These are phyloP conservation scores for Panicum hallii DNA, from an alignment of 202 grass and related monocot species.

Conservation along the genomic window DNA sequence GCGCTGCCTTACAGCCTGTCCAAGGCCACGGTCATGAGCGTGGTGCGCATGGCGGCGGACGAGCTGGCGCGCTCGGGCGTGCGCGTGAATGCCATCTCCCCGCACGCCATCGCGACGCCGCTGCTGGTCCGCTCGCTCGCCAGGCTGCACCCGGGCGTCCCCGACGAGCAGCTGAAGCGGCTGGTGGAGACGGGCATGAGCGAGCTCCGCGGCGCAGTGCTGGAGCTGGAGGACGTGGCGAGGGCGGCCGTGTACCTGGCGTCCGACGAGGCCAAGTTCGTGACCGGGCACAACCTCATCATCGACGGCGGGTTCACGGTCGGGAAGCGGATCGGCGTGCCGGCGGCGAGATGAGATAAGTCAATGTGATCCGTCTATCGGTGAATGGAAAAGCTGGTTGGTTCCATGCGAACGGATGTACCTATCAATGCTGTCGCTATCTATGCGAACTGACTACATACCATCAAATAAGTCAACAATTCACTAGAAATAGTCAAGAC, in stretches of 20 bases:
- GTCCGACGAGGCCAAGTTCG: constrained; percentile 77
- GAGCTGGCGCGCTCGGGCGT: constrained; percentile 69
- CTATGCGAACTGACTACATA: neutral
- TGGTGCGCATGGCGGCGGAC: constrained; percentile 54
- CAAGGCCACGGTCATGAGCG: constrained; percentile 52
- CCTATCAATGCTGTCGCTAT: no score
- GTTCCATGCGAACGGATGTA: no score
- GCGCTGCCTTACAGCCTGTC: constrained; percentile 63
- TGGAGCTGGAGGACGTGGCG: constrained; percentile 65
- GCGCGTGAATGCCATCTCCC: constrained; percentile 84
- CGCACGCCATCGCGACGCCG: constrained; percentile 64
- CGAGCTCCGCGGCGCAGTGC: constrained; percentile 58
- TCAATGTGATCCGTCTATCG: neutral
- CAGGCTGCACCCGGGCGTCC: constrained; percentile 21
- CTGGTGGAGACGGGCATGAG: constrained; percentile 45
- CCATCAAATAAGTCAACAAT: neutral
- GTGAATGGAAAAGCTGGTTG: neutral
- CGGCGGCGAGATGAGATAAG: constrained; percentile 44
- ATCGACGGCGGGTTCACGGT: constrained; percentile 78
- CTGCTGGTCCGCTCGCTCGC: constrained; percentile 38
- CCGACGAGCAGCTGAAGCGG: constrained; percentile 42
- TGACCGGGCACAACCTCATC: constrained; percentile 80
- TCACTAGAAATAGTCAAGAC: neutral
- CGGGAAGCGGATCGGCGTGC: constrained; percentile 54
- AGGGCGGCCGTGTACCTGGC: constrained; percentile 77